These are phyloP conservation scores for Elongisporangium undulatum DNA, from an alignment of 352 stramenopile genomes.

Conservation along the genomic window DNA sequence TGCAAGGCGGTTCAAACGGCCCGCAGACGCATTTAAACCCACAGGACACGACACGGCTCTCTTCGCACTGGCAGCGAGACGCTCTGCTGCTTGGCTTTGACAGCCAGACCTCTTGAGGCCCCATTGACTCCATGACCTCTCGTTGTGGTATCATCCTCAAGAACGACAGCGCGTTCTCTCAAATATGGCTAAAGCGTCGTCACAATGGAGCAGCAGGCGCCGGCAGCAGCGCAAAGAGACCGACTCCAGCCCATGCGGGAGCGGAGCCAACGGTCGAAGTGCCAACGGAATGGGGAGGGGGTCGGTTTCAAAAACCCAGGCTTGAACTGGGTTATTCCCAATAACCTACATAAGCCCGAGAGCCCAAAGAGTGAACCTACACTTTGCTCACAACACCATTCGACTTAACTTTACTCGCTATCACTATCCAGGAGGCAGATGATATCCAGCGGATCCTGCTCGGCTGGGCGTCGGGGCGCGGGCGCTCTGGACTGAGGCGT, in stretches of 20 bases:
- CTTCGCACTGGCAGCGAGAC: too few relatives aligned
- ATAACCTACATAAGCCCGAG: neutral
- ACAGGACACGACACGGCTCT: neutral
- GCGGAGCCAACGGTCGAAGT: neutral
- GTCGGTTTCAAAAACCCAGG: neutral
- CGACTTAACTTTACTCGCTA: constrained; percentile 39
- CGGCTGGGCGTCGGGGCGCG: constrained; percentile 9
- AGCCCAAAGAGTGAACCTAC: too few relatives aligned
- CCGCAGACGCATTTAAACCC: neutral
- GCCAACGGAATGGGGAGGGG: too few relatives aligned
- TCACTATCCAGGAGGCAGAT: constrained; percentile 80
- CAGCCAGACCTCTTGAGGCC: neutral
- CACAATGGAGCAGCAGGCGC: neutral
- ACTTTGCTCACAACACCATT: neutral
- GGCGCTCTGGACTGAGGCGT: constrained; percentile 9
- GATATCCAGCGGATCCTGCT: constrained; percentile 46
- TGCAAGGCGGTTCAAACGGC: neutral
- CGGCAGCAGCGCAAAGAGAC: too few relatives aligned
- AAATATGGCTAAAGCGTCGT: neutral
- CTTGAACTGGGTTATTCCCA: neutral
- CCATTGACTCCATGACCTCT: neutral
- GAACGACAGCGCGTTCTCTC: neutral
- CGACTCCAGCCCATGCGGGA: neutral
- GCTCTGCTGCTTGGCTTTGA: neutral
- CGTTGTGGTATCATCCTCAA: neutral